Base-by-base conservation (phyloP, 495 filamentous ascomycete species). In the Daldinia bambusicola region DNA sequence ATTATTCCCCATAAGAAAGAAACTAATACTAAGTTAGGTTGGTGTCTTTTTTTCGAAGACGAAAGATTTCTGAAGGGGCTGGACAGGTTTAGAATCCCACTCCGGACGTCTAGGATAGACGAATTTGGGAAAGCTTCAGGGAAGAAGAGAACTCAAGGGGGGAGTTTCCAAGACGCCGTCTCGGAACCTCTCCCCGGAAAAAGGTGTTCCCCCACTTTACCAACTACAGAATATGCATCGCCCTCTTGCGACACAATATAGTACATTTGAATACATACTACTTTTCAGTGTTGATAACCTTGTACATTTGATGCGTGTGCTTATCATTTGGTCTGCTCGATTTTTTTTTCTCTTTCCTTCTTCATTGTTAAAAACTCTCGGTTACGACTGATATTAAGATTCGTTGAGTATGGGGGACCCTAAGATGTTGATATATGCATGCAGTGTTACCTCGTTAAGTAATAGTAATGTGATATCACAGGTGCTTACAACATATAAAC, bases 121-220 rank as follows among this genome's bases (percentile, higher is more conserved):
- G 38, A 73, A 73, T 57, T 73, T 57, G 70, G 70, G 67, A 68
- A 72, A 61, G 63, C 63, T 18, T 55, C 56, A 67, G 43, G 60
- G 38, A 55, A 55, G 20, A 72, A 55, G 70, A 64, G 61, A 26
- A 1, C 26, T 14, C 55, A 32, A 69, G 65, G 70, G 70, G 65
- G 16, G 43, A 26, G n/a, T 30, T 51, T 69, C 66, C 64, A 41
- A 41, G 50, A 50, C 51, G 41, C 70, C 62, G 65, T 66, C 45
- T 73, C 70, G 70, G 70, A 69, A 73, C 61, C 61, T 53, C 65
- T 69, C 70, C 70, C 70, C 61, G 70, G 68, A 59, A 56, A 68
- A 69, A 64, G 52, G 63, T 20, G 45, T 48, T 60, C 64, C 69
- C 70, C 55, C 64, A 68, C 61, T 72, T 40, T 55, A 51, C 41